Evolutionary conservation across 345 rosid genomes (phyloP), one percentile per base, ranked within the genome.

Genomic region (Acer yangbiense): DNA sequence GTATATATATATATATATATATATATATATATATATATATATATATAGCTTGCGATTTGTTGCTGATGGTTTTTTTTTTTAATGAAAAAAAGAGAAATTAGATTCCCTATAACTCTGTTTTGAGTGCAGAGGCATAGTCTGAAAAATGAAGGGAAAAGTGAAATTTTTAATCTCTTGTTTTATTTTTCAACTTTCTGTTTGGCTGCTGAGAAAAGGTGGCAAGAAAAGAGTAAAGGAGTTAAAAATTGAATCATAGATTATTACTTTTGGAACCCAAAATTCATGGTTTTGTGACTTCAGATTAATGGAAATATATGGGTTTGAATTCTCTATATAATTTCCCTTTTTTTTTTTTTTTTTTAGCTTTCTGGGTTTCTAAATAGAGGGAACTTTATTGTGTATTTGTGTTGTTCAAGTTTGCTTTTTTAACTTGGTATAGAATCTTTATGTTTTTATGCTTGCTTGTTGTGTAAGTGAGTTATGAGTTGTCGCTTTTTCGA

Each of bases 401-500:
- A 32, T 41, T 67, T 70, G 54, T 78, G 69, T 72, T 32, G 64
- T 39, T 67, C 35, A 74, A 76, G 68, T 71, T 76, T 75, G 63
- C 66, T 74, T 82, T 65, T 29, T 35, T 35, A 35, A 25, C 25
- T 64, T 74, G 63, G 77, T 67, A 39, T 39, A 71, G 85, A 80
- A 80, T 81, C 81, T 79, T 70, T 3, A 20, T 69, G 27, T 70
- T 29, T 43, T 60, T 43, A 71, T 76, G 85, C 74, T 88, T 88
- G 67, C 91, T 90, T 90, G 79, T 66, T 75, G 62, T 41, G 73
- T 72, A 90, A 88, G 93, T 79, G 48, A 87, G 76, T 27, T 66
- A 9, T 65, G 16, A 21, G 58, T 50, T 29, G 55, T 57, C 68
- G 69, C 77, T 76, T 80, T 83, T 76, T 57, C 27, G n/a, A 8